Percentiles rank a stretch among this genome's conserved stretches.
Conservation (phyloP, 148 eudicot species). For the Arctostaphylos glauca region DNA sequence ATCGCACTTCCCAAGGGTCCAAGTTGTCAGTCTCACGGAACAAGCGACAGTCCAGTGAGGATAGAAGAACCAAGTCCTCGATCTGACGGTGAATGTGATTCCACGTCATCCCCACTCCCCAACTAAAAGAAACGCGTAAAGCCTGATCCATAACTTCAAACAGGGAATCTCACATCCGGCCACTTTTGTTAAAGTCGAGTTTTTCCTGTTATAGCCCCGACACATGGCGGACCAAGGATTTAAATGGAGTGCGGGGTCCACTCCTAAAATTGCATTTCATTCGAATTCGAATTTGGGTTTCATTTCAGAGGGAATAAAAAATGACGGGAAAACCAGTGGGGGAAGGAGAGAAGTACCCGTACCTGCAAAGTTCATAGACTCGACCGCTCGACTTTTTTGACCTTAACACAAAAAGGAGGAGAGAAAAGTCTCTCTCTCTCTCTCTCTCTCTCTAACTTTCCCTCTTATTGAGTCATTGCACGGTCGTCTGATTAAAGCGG, state of each 20-base stretch:
- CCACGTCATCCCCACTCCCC: neutral
- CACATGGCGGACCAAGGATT: neutral
- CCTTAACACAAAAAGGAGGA: slow-evolving; percentile 23
- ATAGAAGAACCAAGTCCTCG: neutral
- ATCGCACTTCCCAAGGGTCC: neutral
- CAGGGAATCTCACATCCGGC: slow-evolving; percentile 6
- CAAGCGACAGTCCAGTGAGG: neutral
- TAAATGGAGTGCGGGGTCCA: neutral
- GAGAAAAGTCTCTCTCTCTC: slow-evolving; percentile 31
- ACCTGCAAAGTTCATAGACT: neutral
- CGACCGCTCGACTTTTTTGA: slow-evolving; percentile 44
- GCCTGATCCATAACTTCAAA: neutral
- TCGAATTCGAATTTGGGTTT: slow-evolving; percentile 34
- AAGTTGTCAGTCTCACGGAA: no score
- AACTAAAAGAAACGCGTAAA: neutral
- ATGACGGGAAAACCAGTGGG: neutral
- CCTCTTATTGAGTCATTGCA: slow-evolving; percentile 23
- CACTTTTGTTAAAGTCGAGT: neutral
- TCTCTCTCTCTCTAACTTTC: slow-evolving; percentile 30
- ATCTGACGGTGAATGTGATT: neutral
- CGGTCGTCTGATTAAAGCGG: slow-evolving; percentile 34
- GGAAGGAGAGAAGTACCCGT: neutral
- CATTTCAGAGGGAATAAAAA: slow-evolving; percentile 17
- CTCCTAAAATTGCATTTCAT: slow-evolving; percentile 20
- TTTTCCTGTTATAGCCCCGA: neutral